phyloP scores from a whole-genome alignment of 106 monocot genomes.

The Agapanthus africanus region DNA sequence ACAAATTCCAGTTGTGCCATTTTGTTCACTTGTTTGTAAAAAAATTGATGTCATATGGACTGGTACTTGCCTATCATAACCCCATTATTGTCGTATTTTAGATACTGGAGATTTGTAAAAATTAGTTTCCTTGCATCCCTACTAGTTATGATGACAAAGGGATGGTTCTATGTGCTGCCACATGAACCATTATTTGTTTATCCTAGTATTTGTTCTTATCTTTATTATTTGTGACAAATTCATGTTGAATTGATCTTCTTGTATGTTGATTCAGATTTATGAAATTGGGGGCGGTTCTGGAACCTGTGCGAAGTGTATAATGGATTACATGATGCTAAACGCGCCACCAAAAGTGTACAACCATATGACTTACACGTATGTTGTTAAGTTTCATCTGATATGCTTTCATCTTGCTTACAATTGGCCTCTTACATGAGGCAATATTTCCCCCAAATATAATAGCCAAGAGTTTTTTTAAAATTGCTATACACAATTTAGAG shows the following conservation, averaged over 20 bases:
- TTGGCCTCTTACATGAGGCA: constrained; percentile 1
- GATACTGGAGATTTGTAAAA: background rate
- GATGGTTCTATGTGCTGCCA: background rate
- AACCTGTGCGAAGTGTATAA: constrained; percentile 94
- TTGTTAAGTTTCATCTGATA: constrained; percentile 1
- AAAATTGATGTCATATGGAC: background rate
- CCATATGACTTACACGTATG: constrained; percentile 93
- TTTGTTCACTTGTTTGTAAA: background rate
- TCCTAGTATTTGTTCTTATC: background rate
- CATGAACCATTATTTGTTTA: background rate
- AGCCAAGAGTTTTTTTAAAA: too few relatives aligned
- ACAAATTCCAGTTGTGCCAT: background rate
- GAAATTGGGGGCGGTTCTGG: constrained; percentile 99
- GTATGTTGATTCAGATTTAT: constrained; percentile 70
- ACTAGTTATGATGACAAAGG: background rate
- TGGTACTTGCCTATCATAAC: background rate
- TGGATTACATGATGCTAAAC: constrained; percentile 99
- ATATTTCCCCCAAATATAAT: too few relatives aligned
- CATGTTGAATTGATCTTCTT: background rate
- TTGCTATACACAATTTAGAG: background rate
- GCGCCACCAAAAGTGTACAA: constrained; percentile 95
- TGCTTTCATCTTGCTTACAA: background rate
- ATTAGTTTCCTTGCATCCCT: background rate
- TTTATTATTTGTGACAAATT: background rate
- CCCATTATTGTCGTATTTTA: background rate